A percentile compares a stretch with the other conserved stretches of the same genome.
Conservation (phyloP, 2,329 filamentous ascomycete species). For the Xylariaceae sp. region DNA sequence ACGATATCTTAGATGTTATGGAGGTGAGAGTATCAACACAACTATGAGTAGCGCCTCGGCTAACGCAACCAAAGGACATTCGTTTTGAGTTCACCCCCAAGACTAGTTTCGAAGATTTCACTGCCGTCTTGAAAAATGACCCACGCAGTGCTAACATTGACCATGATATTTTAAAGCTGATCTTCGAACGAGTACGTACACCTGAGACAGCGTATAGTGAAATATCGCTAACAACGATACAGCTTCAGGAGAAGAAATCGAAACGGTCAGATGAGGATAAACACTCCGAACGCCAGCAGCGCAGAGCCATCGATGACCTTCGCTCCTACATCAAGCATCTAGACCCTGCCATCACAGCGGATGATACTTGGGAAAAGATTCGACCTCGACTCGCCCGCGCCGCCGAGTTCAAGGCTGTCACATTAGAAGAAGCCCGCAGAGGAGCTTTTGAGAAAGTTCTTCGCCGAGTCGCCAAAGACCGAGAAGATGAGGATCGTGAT, state of each 20-base stretch:
- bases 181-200: constrained; percentile 71
- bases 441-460: constrained; percentile 89
- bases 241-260: constrained; percentile 81
- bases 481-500: constrained; percentile 78
- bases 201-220: neutral
- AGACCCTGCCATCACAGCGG: constrained; percentile 72
- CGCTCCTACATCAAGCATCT: constrained; percentile 84
- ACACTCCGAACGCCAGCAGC: constrained; percentile 78
- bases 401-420: constrained; percentile 78
- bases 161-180: constrained; percentile 69
- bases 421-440: constrained; percentile 76
- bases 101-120: constrained; percentile 86
- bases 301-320: constrained; percentile 77
- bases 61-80: constrained; percentile 61
- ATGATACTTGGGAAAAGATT: constrained; percentile 87
- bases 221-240: constrained; percentile 25
- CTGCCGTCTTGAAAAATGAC: constrained; percentile 76
- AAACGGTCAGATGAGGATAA: constrained; percentile 74
- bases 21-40: constrained; percentile 60
- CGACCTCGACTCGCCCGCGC: constrained; percentile 72
- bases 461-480: constrained; percentile 85
- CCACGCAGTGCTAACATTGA: constrained; percentile 84
- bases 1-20: constrained; percentile 81
- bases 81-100: constrained; percentile 84
- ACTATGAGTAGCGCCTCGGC: neutral